phyloP scores from a whole-genome alignment of 2,329 filamentous ascomycete species.

The Pseudocercospora fuligena region DNA sequence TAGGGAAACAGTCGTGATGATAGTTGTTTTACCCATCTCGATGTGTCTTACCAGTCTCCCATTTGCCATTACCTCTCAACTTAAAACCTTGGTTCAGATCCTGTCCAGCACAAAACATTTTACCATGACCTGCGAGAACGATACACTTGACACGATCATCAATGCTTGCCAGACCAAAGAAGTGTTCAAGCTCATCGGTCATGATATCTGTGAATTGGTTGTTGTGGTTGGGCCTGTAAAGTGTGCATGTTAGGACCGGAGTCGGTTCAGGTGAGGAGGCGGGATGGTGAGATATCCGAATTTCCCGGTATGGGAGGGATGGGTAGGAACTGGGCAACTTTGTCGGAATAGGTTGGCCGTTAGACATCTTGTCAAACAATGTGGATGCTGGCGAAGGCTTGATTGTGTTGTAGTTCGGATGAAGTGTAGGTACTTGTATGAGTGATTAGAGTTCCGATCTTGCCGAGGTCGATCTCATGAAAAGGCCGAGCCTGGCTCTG shows the following conservation, averaged over 20 bases:
- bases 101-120: slow-evolving; percentile 30
- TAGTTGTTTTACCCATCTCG: slow-evolving; percentile 25
- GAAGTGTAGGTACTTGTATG: neutral
- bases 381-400: neutral
- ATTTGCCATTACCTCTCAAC: slow-evolving; percentile 26
- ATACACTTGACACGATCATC: slow-evolving; percentile 29
- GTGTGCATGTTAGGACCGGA: slow-evolving; percentile 27
- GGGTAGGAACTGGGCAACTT: neutral
- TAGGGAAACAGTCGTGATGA: neutral
- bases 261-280: slow-evolving; percentile 22
- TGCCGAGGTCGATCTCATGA: neutral
- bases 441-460: neutral
- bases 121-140: slow-evolving; percentile 27
- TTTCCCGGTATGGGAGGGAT: slow-evolving; percentile 23
- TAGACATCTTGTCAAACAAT: neutral
- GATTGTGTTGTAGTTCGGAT: neutral
- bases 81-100: slow-evolving; percentile 32
- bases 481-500: neutral
- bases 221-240: slow-evolving; percentile 26
- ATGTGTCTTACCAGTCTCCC: slow-evolving; percentile 31
- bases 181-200: slow-evolving; percentile 32
- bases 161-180: slow-evolving; percentile 30
- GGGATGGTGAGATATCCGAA: slow-evolving; percentile 30
- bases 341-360: neutral
- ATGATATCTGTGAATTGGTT: slow-evolving; percentile 33